These are phyloP conservation scores for Acanthamoeba castellanii DNA, from an alignment of 208 protist species.

Conservation along the genomic window DNA sequence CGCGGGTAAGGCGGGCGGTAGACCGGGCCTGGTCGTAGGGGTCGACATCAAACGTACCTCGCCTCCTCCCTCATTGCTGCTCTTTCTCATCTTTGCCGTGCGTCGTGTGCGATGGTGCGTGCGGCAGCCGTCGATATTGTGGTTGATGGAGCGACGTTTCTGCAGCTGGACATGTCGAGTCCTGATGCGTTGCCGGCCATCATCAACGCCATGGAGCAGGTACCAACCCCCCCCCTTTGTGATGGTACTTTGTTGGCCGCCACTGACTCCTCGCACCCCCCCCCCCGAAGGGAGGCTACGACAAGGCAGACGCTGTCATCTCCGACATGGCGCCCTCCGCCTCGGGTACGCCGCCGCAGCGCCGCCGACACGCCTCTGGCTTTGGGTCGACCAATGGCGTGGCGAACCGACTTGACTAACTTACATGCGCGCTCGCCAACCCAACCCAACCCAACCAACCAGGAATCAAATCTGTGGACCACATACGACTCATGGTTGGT, in stretches of 20 bases:
- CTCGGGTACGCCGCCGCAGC: neutral
- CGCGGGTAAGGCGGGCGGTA: neutral
- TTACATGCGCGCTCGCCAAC: neutral
- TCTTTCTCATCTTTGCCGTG: neutral
- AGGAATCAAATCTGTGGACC: too few relatives aligned
- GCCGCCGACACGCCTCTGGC: neutral
- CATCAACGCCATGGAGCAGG: neutral
- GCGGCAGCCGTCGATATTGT: neutral
- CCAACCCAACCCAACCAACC: neutral
- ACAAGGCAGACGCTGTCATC: slow-evolving; percentile 2
- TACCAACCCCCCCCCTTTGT: neutral
- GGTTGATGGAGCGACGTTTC: neutral
- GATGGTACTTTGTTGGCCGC: neutral
- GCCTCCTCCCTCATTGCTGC: neutral
- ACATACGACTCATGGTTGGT: neutral
- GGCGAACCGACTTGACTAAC: too few relatives aligned
- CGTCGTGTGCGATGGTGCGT: neutral
- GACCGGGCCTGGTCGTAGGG: neutral
- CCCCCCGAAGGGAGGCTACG: neutral
- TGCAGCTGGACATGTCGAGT: neutral
- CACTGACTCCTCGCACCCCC: too few relatives aligned
- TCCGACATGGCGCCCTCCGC: slow-evolving; percentile 15
- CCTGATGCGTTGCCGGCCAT: neutral
- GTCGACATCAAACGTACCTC: slow-evolving; percentile 29
- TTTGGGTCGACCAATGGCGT: too few relatives aligned